Base-by-base conservation (phyloP, 108 stramenopile genomes). In the Fistulifera solaris region DNA sequence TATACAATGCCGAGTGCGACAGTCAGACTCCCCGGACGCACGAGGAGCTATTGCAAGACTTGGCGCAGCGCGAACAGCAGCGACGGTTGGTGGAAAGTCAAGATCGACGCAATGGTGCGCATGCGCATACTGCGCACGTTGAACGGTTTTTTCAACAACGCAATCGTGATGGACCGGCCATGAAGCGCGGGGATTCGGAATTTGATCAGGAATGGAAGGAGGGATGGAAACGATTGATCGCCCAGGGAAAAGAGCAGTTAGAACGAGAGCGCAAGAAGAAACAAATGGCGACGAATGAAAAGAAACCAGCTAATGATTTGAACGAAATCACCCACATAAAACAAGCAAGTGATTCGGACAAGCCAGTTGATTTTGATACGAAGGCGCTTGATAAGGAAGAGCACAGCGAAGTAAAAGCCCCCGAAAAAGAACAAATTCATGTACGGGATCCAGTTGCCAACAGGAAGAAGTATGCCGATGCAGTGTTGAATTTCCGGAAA, bases 1-100 rank as follows among this genome's bases (percentile, higher is more conserved):
- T 80, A 31, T 72, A 66, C 56, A 85, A 85, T 56, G 66, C 83
- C 0, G 77, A 85, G 52, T 66, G 63, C 39, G 74, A 81, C 52
- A 61, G 73, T 0, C 56, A 59, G 5, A 60, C 67, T 27, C 83
- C 79, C 0, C 22, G 69, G 22, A 65, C 66, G 13, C 68, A 54
- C n/a, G 40, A 16, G 11, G 66, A 78, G 47, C 48, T 85, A 10
- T 15, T 64, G n/a, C 52, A 48, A 0, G 68, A 66, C n/a, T 43
- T 84, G 11, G 50, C 54, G 19, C 43, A 52, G 14, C 63, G 64
- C 16, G 76, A 80, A 56, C 38, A 57, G 16, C 31, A 35, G 31
- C 21, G 39, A 10, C 60, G 65, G 19, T 25, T 38, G 46, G 31
- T 52, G 14, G 62, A 58, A 16, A 45, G 38, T 14, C 48, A 56